phyloP scores from a whole-genome alignment of 495 filamentous ascomycete species.

The Lasiosphaeria miniovina region DNA sequence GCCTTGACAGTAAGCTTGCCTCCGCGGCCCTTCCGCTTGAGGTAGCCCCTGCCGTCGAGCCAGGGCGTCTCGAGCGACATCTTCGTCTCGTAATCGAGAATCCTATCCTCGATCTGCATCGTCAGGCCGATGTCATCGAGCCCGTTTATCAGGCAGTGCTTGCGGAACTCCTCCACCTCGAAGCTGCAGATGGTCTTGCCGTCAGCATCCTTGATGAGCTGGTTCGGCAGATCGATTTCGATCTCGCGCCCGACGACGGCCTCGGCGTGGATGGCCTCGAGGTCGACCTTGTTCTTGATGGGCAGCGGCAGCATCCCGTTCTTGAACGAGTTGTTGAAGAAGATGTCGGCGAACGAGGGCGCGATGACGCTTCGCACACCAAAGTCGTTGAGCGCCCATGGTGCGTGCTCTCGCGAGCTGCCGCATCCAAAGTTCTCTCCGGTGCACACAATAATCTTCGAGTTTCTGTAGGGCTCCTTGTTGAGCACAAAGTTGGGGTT shows the following conservation, averaged over 20 bases:
- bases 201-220: slow-evolving; percentile 71
- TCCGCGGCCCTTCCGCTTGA: slow-evolving; percentile 63
- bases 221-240: slow-evolving; percentile 86
- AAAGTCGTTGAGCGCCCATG: slow-evolving; percentile 95
- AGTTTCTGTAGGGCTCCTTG: slow-evolving; percentile 75
- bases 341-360: slow-evolving; percentile 92
- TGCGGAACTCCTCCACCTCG: slow-evolving; percentile 86
- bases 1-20: slow-evolving; percentile 76
- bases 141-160: slow-evolving; percentile 91
- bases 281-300: slow-evolving; percentile 62
- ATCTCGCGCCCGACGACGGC: slow-evolving; percentile 80
- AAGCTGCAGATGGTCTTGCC: slow-evolving; percentile 74
- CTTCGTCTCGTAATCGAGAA: slow-evolving; percentile 74
- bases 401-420: slow-evolving; percentile 89
- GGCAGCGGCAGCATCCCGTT: slow-evolving; percentile 95
- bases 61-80: slow-evolving; percentile 79
- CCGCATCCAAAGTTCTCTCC: slow-evolving; percentile 96
- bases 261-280: slow-evolving; percentile 73
- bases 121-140: slow-evolving; percentile 96
- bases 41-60: slow-evolving; percentile 85
- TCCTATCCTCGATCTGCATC: slow-evolving; percentile 87
- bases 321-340: slow-evolving; percentile 99
- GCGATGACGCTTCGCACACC: slow-evolving; percentile 93
- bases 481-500: slow-evolving; percentile 86
- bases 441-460: slow-evolving; percentile 92